Percentiles rank a stretch among this genome's conserved stretches.
Conservation (phyloP, 306 rosid genomes). For the Pyrus pyrifolia region DNA sequence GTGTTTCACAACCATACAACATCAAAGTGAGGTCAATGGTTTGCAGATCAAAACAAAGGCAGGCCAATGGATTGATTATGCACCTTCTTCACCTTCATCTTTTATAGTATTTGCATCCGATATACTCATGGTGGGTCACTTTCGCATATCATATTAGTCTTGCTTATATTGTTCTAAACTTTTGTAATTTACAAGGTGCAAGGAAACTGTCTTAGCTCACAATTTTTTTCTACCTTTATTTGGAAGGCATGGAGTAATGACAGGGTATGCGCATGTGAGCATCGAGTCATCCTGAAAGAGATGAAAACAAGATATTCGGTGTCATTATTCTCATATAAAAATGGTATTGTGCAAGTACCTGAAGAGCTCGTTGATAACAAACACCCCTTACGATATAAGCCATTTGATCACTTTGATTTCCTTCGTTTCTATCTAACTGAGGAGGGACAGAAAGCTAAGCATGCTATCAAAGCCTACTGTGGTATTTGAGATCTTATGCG, state of each 20-base stretch:
- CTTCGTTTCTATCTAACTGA: conserved; percentile 13
- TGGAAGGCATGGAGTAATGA: conserved; percentile 32
- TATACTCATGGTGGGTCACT: too few relatives aligned
- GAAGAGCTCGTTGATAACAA: conserved; percentile 28
- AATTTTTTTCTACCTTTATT: background rate
- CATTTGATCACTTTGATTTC: conserved; percentile 24
- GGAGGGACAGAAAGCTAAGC: background rate
- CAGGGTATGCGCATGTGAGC: conserved; percentile 15
- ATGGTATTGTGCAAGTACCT: conserved; percentile 23
- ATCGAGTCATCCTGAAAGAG: conserved; percentile 21
- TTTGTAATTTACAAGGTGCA: too few relatives aligned
- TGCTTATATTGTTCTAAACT: too few relatives aligned
- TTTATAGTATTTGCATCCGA: too few relatives aligned
- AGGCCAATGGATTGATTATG: too few relatives aligned
- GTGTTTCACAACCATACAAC: too few relatives aligned
- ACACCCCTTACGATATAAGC: conserved; percentile 24
- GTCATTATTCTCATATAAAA: background rate
- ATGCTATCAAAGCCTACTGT: conserved; percentile 29
- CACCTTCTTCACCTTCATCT: too few relatives aligned
- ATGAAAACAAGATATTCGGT: conserved; percentile 9
- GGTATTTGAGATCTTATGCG: conserved; percentile 6
- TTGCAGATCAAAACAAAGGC: too few relatives aligned
- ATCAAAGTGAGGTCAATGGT: too few relatives aligned
- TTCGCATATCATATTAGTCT: too few relatives aligned
- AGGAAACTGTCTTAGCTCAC: too few relatives aligned